Base-by-base conservation (phyloP, 2,329 filamentous ascomycete species). In the Fusarium tupiense region DNA sequence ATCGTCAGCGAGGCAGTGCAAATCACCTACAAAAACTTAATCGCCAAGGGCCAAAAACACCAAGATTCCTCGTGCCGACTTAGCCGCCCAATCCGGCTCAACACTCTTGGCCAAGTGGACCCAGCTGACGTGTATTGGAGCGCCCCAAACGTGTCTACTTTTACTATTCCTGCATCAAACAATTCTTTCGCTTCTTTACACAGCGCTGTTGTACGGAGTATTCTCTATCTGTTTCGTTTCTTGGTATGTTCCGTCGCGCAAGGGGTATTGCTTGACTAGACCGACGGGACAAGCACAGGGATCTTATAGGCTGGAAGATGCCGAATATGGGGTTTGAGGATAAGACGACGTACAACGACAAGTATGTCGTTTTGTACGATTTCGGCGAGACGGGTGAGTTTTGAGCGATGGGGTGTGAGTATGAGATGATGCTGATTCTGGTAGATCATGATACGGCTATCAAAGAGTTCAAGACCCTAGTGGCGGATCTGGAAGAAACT, bases 401-500 rank as follows among this genome's bases (percentile, higher is more conserved):
- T 20, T 20, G 17, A 24, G 3, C 5, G 4, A 3, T 14, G 33
- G 16, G 33, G 8, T 8, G 14, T 35, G n/a, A 7, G 2, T 1
- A 1, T 7, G 24, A 4, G 2, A 8, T 3, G 3, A 1, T 50
- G 10, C 24, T 20, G 20, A 47, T 26, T 14, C 5, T 1, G 17
- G 1, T 40, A 85, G 83, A 84, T 26, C 77, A 77, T 31, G 80
- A 84, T 44, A 76, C 71, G 9, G 83, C 83, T 4, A 64, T 76
- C 50, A 71, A 81, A 24, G 81, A 84, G 52, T 80, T 84, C 59
- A 79, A 75, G n/a, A 68, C 71, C 9, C 85, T 94, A 7, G 84
- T 92, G 37, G 82, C 88, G 35, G 88, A 89, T 44, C 83, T 94
- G 40, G 86, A 89, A 17, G 86, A 86, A 44, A 90, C 91, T 37